Conservation (phyloP, 2,329 filamentous ascomycete genomes). For the Colletotrichum spaethianum region DNA sequence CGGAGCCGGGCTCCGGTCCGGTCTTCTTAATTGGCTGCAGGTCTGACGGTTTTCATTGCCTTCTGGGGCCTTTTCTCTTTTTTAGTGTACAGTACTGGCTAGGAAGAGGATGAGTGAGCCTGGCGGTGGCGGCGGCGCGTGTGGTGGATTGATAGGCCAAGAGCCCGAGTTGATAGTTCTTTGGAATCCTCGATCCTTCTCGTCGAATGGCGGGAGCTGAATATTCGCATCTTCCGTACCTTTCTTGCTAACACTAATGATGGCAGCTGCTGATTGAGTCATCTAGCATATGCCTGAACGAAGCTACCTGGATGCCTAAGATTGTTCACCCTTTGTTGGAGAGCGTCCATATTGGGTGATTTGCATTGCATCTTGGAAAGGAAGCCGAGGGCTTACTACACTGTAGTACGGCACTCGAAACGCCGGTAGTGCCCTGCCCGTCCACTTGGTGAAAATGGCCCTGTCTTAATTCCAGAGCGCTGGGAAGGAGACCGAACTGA, state of each 20-base stretch:
- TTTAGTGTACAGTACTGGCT: not conserved
- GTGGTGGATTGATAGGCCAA: slow-evolving; percentile 24
- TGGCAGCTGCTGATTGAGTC: not conserved
- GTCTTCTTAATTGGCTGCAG: slow-evolving; percentile 23
- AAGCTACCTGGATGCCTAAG: no score
- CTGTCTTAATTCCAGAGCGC: slow-evolving; percentile 22
- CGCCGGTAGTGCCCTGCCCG: not conserved
- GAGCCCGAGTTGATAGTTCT: slow-evolving; percentile 14
- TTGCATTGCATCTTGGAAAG: slow-evolving; percentile 33
- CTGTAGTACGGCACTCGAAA: not conserved
- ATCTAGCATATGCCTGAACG: not conserved
- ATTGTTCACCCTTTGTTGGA: slow-evolving; percentile 1
- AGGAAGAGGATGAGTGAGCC: not conserved
- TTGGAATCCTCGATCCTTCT: slow-evolving; percentile 7
- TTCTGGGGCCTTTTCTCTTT: slow-evolving; percentile 9
- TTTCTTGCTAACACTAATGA: slow-evolving; percentile 6
- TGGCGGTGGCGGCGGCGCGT: slow-evolving; percentile 10
- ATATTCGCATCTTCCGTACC: not conserved
- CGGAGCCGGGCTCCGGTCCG: slow-evolving; percentile 32
- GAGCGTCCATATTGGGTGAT: slow-evolving; percentile 20
- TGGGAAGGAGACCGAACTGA: slow-evolving; percentile 31
- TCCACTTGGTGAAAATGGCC: not conserved
- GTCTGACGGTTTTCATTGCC: not conserved
- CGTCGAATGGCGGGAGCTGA: not conserved
- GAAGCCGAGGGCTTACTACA: not conserved